Evolutionary conservation across 73 alveolate genomes (phyloP), one percentile per base, ranked within the genome.

Genomic region (Durusdinium trenchii): DNA sequence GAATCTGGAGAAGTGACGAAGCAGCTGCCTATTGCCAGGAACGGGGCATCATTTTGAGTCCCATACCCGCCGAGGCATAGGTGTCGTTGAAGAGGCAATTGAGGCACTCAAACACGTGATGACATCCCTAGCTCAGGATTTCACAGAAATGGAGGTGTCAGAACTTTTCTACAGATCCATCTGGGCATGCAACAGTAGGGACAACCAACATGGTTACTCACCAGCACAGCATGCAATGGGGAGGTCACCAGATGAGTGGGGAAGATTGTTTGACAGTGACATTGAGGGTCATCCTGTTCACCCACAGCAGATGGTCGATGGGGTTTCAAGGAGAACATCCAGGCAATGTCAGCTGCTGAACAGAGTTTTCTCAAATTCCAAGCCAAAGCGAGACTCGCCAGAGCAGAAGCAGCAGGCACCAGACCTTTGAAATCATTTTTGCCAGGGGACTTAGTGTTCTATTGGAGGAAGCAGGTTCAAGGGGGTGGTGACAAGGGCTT

Each of bases 191-290:
- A 78, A 78, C 35, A 7, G 9, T 30, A 9, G 81, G 6, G 81
- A 67, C 38, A 67, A 12, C 40, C 16, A 12, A 16, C 40, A 43
- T 67, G 81, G 81, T 16, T 67, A 12, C 81, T 42, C 30, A 30
- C 64, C 89, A 12, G 12, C 32, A 6, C 89, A 78, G 43, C 89
- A 78, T 78, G 89, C 89, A 9, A 43, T 78, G 38, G 89, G 89
- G 2, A 38, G 89, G 43, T 20, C 62, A 38, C 89, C 89, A 23
- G 89, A 78, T 47, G 89, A 78, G 38, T 42, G 62, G 62, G 89
- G 89, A 30, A 38, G 89, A 23, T 20, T 78, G 62, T 78, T 78
- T 6, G 89, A 78, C 3, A 42, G 61, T 40, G 30, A 42, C 18
- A 12, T 42, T 23, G 42, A 38, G 38, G 38, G 42, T 14, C 32